Conservation (phyloP, 1,284 basidiomycete species). For the Irpex rosettiformis region DNA sequence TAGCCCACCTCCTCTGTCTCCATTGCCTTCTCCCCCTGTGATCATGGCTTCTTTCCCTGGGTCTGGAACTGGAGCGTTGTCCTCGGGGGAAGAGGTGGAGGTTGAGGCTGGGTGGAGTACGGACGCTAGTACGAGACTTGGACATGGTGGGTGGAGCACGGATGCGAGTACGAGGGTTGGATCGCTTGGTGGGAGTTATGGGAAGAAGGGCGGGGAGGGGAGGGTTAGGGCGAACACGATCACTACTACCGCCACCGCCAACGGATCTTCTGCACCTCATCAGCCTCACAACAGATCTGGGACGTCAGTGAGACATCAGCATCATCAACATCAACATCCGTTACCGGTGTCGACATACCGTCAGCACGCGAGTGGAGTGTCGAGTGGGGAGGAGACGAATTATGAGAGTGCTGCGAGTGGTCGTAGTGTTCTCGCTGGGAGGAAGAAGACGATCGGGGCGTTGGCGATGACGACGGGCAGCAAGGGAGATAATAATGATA, state of each 20-base stretch:
- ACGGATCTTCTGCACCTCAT: background rate
- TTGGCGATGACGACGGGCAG: too few relatives aligned
- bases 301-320: background rate
- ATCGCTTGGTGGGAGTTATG: conserved; percentile 2
- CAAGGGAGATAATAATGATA: background rate
- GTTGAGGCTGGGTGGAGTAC: conserved; percentile 13
- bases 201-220: background rate
- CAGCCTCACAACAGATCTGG: background rate
- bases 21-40: conserved; percentile 12
- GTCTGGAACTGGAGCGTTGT: conserved; percentile 6
- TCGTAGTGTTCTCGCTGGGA: background rate
- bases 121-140: conserved; percentile 13
- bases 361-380: conserved; percentile 1
- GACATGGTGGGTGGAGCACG: conserved; percentile 13
- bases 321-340: background rate
- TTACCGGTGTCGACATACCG: background rate
- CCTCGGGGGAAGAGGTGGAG: background rate
- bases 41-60: conserved; percentile 10
- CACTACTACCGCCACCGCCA: background rate
- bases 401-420: background rate
- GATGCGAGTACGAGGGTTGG: conserved; percentile 15
- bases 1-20: conserved; percentile 11
- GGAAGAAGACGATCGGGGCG: background rate
- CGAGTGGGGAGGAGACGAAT: conserved; percentile 2
- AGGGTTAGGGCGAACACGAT: conserved; percentile 1